These are phyloP conservation scores for Reutealis trisperma DNA, from an alignment of 345 rosid genomes.

Conservation along the genomic window DNA sequence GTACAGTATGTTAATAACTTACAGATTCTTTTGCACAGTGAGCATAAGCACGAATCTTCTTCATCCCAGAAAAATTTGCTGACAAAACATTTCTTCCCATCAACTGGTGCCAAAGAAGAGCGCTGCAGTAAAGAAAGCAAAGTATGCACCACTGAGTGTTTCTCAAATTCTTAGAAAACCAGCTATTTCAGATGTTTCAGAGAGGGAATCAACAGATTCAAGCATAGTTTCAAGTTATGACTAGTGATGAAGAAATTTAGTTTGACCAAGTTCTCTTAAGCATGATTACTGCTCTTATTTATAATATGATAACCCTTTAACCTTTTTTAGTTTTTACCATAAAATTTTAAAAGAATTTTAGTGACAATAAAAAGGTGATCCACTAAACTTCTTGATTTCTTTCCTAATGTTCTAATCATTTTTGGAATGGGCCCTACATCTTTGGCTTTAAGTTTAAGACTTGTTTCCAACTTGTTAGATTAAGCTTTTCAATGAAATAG, in stretches of 20 bases:
- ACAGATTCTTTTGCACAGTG: conserved; percentile 83
- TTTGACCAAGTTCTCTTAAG: neutral
- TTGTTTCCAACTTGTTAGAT: neutral
- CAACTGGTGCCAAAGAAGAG: conserved; percentile 85
- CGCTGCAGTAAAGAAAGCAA: conserved; percentile 50
- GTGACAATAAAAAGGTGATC: neutral
- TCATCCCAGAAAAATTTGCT: conserved; percentile 62
- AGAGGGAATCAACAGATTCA: neutral
- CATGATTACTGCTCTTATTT: neutral
- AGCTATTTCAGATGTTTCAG: neutral
- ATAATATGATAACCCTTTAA: neutral
- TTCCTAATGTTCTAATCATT: neutral
- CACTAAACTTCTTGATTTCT: neutral
- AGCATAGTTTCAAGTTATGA: neutral
- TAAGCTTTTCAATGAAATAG: neutral
- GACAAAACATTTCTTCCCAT: conserved; percentile 77
- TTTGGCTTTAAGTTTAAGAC: neutral
- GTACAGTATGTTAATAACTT: conserved; percentile 28
- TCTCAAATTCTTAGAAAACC: neutral
- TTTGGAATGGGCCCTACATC: neutral
- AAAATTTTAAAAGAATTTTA: neutral
- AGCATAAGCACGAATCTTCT: conserved; percentile 71
- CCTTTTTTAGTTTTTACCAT: neutral
- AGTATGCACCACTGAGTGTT: neutral
- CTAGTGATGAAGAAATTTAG: neutral